Conservation (phyloP, 371 early-diverging fungal species). For the Rhizopus stolonifer region DNA sequence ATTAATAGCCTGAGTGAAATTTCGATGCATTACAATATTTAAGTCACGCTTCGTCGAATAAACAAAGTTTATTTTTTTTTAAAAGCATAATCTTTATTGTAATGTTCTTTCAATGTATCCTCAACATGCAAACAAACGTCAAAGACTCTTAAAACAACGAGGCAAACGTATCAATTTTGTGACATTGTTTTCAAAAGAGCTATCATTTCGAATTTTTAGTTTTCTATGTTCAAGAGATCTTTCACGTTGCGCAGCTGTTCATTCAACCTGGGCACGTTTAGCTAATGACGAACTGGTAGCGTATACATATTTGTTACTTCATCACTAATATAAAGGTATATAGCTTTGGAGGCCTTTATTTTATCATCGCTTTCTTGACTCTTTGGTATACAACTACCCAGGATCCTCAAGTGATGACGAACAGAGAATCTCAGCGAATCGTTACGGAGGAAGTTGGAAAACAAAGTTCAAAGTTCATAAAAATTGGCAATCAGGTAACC, state of each 20-base stretch:
- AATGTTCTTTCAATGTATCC: slow-evolving; percentile 3
- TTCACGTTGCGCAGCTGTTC: slow-evolving; percentile 45
- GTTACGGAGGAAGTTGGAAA: slow-evolving; percentile 40
- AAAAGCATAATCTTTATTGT: background rate
- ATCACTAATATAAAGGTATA: too few species aligned
- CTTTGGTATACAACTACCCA: background rate
- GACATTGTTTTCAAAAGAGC: slow-evolving; percentile 41
- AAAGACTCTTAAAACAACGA: slow-evolving; percentile 5
- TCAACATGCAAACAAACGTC: slow-evolving; percentile 4
- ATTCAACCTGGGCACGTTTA: slow-evolving; percentile 36
- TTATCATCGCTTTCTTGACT: slow-evolving; percentile 29
- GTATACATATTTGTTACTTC: background rate
- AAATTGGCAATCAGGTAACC: slow-evolving; percentile 46
- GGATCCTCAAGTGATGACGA: slow-evolving; percentile 1
- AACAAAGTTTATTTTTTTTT: slow-evolving; percentile 2
- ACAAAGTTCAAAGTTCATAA: slow-evolving; percentile 40
- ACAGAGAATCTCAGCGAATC: slow-evolving; percentile 4
- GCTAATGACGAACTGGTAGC: slow-evolving; percentile 50
- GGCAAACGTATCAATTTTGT: slow-evolving; percentile 29
- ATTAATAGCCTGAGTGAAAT: too few species aligned
- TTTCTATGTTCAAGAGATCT: slow-evolving; percentile 42
- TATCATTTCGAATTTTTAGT: slow-evolving; percentile 46
- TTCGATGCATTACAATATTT: too few species aligned
- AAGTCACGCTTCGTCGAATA: too few species aligned
- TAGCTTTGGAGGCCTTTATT: slow-evolving; percentile 56